Percentiles rank a stretch among this genome's conserved stretches.
Evolutionary conservation across 495 filamentous ascomycete species (phyloP).

Genomic region (Diplogelasinospora grovesii): DNA sequence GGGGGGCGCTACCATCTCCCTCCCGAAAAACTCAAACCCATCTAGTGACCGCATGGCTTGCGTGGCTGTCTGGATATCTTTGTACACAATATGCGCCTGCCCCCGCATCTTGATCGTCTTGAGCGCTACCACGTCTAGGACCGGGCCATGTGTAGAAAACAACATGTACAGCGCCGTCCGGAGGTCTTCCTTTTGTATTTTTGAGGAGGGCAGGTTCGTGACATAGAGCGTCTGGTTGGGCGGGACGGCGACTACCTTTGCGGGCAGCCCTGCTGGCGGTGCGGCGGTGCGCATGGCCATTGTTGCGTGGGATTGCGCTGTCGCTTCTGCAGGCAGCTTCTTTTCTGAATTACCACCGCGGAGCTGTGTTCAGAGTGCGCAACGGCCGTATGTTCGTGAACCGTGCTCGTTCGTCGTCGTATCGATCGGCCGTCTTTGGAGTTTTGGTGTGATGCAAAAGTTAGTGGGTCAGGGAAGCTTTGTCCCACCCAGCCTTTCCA

Average conservation of each 20-base stretch:
- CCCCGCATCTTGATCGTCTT: constrained; percentile 88
- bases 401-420: too few relatives aligned
- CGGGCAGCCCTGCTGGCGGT: constrained; percentile 29
- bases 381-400: too few relatives aligned
- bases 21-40: constrained; percentile 81
- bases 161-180: constrained; percentile 81
- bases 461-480: neutral
- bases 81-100: constrained; percentile 88
- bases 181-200: constrained; percentile 79
- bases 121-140: constrained; percentile 88
- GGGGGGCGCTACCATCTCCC: constrained; percentile 62
- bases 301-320: constrained; percentile 10
- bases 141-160: constrained; percentile 87
- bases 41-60: constrained; percentile 85
- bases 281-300: constrained; percentile 27
- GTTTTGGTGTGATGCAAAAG: neutral
- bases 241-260: constrained; percentile 36
- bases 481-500: neutral
- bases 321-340: too few relatives aligned
- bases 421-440: too few relatives aligned
- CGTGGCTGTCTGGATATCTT: constrained; percentile 78
- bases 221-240: constrained; percentile 65
- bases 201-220: constrained; percentile 72
- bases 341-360: neutral
- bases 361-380: too few relatives aligned